A percentile compares a stretch with the other conserved stretches of the same genome.
Evolutionary conservation across 23 red algal genomes (phyloP).

Genomic region (Cyanidioschyzon merolae): DNA sequence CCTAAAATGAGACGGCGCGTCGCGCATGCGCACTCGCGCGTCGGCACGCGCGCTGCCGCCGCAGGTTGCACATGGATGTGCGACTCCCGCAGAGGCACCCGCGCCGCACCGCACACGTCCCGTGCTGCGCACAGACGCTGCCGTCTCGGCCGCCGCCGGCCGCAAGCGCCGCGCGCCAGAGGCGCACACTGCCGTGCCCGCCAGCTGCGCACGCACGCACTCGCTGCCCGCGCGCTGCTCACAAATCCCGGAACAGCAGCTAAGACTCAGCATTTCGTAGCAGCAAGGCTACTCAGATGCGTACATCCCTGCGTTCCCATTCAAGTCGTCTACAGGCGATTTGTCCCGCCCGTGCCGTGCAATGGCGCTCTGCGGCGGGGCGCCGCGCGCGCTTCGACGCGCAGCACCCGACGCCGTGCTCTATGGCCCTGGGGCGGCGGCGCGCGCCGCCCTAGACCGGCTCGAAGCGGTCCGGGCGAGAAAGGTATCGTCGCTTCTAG

Average conservation of each 20-base stretch:
- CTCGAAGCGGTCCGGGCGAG: slow-evolving; percentile 10
- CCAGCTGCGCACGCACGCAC: background rate
- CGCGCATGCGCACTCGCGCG: no score
- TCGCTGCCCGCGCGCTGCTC: background rate
- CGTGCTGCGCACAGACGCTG: no score
- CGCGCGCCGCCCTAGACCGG: slow-evolving; percentile 7
- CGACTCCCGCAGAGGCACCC: no score
- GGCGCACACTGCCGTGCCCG: no score
- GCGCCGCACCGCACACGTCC: no score
- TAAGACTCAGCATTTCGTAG: slow-evolving; percentile 20
- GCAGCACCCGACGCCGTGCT: slow-evolving; percentile 9
- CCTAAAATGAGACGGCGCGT: no score
- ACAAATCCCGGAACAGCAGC: slow-evolving; percentile 1
- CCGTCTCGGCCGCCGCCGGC: no score
- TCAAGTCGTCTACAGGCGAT: slow-evolving; percentile 16
- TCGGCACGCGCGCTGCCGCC: no score
- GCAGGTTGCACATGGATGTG: no score
- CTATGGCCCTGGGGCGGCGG: slow-evolving; percentile 16
- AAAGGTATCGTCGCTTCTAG: slow-evolving; percentile 27
- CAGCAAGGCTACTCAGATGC: slow-evolving; percentile 18
- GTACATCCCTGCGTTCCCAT: slow-evolving; percentile 21
- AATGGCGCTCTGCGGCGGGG: slow-evolving; percentile 15
- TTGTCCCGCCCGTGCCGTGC: slow-evolving; percentile 3
- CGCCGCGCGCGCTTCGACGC: slow-evolving; percentile 9
- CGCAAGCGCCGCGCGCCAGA: no score